Conservation (phyloP, 371 early-diverging fungal genomes). For the Coemansia sp. region DNA sequence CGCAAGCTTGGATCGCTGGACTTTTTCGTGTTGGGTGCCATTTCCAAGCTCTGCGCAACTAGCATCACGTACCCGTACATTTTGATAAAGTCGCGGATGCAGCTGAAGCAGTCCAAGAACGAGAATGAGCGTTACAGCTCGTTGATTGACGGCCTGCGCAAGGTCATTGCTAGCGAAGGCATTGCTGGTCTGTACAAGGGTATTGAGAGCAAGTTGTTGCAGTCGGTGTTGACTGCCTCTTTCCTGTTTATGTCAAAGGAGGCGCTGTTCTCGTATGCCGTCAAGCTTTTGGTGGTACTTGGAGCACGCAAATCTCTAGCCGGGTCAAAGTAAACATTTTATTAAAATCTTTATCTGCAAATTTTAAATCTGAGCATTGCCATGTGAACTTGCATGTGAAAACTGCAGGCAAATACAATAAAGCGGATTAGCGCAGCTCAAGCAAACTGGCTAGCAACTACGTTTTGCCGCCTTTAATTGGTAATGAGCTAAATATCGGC, state of each 20-base stretch:
- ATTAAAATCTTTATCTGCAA: background rate
- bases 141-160: slow-evolving; percentile 83
- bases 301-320: slow-evolving; percentile 46
- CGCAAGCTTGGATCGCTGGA: slow-evolving; percentile 72
- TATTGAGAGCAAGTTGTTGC: slow-evolving; percentile 87
- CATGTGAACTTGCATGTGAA: background rate
- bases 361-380: background rate
- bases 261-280: slow-evolving; percentile 72
- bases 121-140: slow-evolving; percentile 75
- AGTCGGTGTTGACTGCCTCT: slow-evolving; percentile 88
- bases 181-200: slow-evolving; percentile 83
- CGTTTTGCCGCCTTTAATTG: slow-evolving; percentile 71
- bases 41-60: slow-evolving; percentile 93
- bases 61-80: slow-evolving; percentile 96
- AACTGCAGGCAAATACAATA: background rate
- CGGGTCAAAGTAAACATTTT: slow-evolving; percentile 9
- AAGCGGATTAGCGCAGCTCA: slow-evolving; percentile 54
- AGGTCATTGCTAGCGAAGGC: slow-evolving; percentile 87
- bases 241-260: slow-evolving; percentile 93
- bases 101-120: slow-evolving; percentile 77
- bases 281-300: slow-evolving; percentile 62
- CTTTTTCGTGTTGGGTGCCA: slow-evolving; percentile 93
- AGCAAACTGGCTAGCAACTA: slow-evolving; percentile 69
- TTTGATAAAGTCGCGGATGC: slow-evolving; percentile 96
- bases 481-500: slow-evolving; percentile 80